A percentile compares a stretch with the other conserved stretches of the same genome.
These are phyloP conservation scores for Penicillium herquei DNA, from an alignment of 495 filamentous ascomycete species.

Conservation along the genomic window DNA sequence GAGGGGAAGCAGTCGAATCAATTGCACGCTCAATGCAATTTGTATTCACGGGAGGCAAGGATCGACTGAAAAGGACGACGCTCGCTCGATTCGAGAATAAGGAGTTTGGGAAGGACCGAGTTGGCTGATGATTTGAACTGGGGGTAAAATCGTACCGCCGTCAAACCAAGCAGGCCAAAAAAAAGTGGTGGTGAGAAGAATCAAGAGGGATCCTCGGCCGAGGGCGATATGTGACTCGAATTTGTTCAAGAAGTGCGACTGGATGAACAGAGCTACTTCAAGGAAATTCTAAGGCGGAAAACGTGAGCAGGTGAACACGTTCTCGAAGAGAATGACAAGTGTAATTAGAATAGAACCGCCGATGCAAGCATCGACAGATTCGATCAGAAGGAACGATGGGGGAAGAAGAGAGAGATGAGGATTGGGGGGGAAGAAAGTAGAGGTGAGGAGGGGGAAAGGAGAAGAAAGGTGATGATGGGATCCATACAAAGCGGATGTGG, in stretches of 20 bases:
- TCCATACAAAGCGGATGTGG: conserved; percentile 34
- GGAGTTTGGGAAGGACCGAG: conserved; percentile 38
- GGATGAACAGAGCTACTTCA: not conserved
- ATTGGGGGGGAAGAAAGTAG: conserved; percentile 13
- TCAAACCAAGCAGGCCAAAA: conserved; percentile 8
- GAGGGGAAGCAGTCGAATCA: conserved; percentile 11
- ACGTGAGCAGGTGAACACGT: conserved; percentile 21
- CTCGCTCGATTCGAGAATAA: conserved; percentile 25
- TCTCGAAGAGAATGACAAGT: conserved; percentile 43
- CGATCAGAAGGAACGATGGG: conserved; percentile 39
- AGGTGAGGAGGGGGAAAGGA: conserved; percentile 22
- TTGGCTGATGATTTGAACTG: conserved; percentile 28
- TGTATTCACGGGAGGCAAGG: conserved; percentile 13
- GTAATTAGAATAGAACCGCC: conserved; percentile 25
- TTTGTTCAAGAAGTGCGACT: not conserved
- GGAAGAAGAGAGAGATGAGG: conserved; percentile 16
- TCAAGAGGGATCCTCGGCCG: conserved; percentile 9
- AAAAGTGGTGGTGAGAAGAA: conserved; percentile 6
- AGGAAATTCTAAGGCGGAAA: conserved; percentile 5
- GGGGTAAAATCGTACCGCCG: conserved; percentile 16
- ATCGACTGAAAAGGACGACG: conserved; percentile 33
- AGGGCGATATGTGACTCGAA: conserved; percentile 7
- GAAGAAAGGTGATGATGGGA: conserved; percentile 32
- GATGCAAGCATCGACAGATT: conserved; percentile 31
- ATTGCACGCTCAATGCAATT: conserved; percentile 18